Base-by-base conservation (phyloP, 2,329 filamentous ascomycete genomes). In the Pseudogymnoascus sp. region DNA sequence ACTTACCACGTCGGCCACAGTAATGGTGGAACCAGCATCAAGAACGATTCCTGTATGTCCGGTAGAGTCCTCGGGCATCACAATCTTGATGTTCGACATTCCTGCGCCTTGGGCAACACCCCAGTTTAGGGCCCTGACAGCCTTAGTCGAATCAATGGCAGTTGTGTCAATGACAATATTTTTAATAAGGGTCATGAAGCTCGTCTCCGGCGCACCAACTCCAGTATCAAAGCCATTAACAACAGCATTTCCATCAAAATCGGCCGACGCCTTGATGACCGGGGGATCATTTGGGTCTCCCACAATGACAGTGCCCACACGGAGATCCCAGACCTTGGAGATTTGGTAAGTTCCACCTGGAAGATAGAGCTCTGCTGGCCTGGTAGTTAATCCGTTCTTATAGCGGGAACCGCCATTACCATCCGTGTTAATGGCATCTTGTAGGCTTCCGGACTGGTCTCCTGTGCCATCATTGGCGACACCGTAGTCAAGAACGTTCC, bases 101-200 rank as follows among this genome's bases (percentile, higher is more conserved):
- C 74, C 71, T 29, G 71, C 73, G 4, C 71, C 73, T 66, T 77
- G 74, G 39, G 71, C 71, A 29, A 76, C 72, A 14, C 72, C 72
- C 74, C 75, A 77, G 62, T 76, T 71, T 26, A 77, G 66, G 3
- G 74, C 66, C 21, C 68, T 70, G n/a, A 76, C 68, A 0, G 62
- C 61, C 39, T 65, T 67, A n/a, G 65, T 62, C 14, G 69, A 49
- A 52, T 71, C 66, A 10, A 74, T 62, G 6, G 61, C 65, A 0
- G 70, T 76, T 5, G 73, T 74, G 63, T 77, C 75, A 29, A 77
- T 61, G 1, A 75, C 66, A 3, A 77, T 62, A 61, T 77, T 77
- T 61, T 72, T 75, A 45, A 77, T 65, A 0, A 70, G 69, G 14
- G 74, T 71, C 59, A 74, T 75, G 63, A 77, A 77, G 66, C 70